Conservation (phyloP, 306 rosid species). For the Cucurbita moschata region DNA sequence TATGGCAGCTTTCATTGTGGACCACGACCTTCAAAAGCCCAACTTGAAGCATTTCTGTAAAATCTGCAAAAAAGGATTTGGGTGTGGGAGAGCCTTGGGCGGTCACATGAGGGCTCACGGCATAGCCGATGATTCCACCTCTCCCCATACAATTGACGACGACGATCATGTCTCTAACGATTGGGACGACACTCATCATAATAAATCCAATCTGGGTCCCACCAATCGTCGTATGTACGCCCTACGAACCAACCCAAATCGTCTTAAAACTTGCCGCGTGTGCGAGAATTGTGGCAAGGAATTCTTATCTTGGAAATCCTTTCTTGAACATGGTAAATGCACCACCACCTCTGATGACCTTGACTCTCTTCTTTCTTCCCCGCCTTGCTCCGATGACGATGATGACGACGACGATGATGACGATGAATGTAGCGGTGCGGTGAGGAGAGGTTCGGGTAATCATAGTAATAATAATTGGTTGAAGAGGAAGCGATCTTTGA, state of each 20-base stretch:
- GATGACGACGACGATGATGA: constrained; percentile 8
- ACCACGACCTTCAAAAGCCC: constrained; percentile 41
- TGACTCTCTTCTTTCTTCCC: constrained; percentile 45
- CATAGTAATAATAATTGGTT: constrained; percentile 24
- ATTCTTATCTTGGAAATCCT: constrained; percentile 70
- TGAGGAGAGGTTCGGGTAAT: constrained; percentile 18
- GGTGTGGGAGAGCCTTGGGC: constrained; percentile 83
- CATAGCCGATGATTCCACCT: constrained; percentile 25
- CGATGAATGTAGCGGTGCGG: not conserved
- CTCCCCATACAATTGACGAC: constrained; percentile 29
- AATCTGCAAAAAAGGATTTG: constrained; percentile 87
- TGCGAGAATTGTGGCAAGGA: constrained; percentile 84
- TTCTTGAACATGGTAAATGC: constrained; percentile 87
- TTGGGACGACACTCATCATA: constrained; percentile 41
- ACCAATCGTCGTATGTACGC: constrained; percentile 73
- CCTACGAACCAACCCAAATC: constrained; percentile 69
- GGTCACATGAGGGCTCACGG: constrained; percentile 99
- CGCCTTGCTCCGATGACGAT: constrained; percentile 33
- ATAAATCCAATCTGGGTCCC: constrained; percentile 21
- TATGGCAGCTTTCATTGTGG: constrained; percentile 55
- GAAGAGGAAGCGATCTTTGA: constrained; percentile 56
- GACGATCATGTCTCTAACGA: constrained; percentile 29
- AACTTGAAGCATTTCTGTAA: constrained; percentile 77
- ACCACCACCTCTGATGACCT: constrained; percentile 37
- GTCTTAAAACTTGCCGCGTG: constrained; percentile 53